phyloP scores from a whole-genome alignment of 805 yeast genomes.

The Tetrapisispora taiwanensis region DNA sequence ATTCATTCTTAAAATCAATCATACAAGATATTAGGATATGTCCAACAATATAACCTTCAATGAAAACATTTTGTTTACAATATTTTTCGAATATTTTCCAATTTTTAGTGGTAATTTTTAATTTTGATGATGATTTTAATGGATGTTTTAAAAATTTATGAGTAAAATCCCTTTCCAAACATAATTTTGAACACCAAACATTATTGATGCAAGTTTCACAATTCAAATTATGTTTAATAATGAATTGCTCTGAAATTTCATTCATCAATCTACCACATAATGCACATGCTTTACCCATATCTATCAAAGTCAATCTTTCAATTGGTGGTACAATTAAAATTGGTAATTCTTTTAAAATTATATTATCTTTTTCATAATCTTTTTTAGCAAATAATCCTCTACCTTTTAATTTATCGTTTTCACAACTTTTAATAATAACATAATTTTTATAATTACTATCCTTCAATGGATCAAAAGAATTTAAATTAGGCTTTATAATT shows the following conservation, averaged over 20 bases:
- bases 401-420: slow-evolving; percentile 6
- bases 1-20: slow-evolving; percentile 9
- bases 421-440: background rate
- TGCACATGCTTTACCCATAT: slow-evolving; percentile 57
- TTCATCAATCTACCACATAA: slow-evolving; percentile 52
- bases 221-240: slow-evolving; percentile 41
- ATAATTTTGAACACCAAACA: slow-evolving; percentile 58
- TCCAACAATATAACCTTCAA: slow-evolving; percentile 57
- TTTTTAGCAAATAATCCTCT: slow-evolving; percentile 39
- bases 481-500: slow-evolving; percentile 12
- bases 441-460: background rate
- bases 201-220: slow-evolving; percentile 51
- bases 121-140: slow-evolving; percentile 26
- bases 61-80: slow-evolving; percentile 57
- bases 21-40: slow-evolving; percentile 39
- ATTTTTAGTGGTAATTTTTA: slow-evolving; percentile 33
- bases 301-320: slow-evolving; percentile 50
- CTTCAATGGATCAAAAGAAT: background rate
- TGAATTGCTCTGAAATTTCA: slow-evolving; percentile 21
- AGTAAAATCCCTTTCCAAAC: slow-evolving; percentile 44
- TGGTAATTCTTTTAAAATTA: slow-evolving; percentile 55
- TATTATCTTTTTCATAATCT: slow-evolving; percentile 38
- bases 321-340: slow-evolving; percentile 57
- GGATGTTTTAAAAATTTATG: slow-evolving; percentile 46
- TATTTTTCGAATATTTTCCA: slow-evolving; percentile 51